A percentile compares a stretch with the other conserved stretches of the same genome.
Evolutionary conservation across 257 asterid genomes (phyloP).

Genomic region (Anisodus acutangulus): DNA sequence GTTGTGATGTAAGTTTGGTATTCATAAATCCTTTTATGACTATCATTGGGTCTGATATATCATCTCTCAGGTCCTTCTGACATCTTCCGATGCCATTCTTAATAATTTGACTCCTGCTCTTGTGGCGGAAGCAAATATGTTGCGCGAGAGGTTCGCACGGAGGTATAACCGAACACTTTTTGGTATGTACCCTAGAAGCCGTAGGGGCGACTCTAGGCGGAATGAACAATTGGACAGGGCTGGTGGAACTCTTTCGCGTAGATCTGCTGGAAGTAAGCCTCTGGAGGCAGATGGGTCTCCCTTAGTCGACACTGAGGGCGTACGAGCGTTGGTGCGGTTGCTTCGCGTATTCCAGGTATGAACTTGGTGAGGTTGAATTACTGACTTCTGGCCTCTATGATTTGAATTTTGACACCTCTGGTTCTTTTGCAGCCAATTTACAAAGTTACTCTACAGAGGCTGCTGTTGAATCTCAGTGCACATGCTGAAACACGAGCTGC

Average conservation of each 20-base stretch:
- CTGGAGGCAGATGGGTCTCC: constrained; percentile 94
- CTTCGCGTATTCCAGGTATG: constrained; percentile 93
- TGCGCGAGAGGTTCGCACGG: constrained; percentile 95
- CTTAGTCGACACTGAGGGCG: constrained; percentile 81
- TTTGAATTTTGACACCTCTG: constrained; percentile 34
- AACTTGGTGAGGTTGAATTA: constrained; percentile 31
- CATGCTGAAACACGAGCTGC: constrained; percentile 79
- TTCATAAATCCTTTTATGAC: background rate
- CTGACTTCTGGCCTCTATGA: constrained; percentile 25
- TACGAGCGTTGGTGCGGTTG: constrained; percentile 86
- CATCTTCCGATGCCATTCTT: constrained; percentile 96
- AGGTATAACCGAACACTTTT: constrained; percentile 82
- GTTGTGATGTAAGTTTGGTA: background rate
- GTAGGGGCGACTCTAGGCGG: constrained; percentile 94
- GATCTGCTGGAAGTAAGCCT: constrained; percentile 72
- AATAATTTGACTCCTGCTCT: constrained; percentile 95
- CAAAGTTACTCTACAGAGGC: constrained; percentile 76
- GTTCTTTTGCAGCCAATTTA: constrained; percentile 76
- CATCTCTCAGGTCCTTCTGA: constrained; percentile 75
- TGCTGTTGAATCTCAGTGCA: constrained; percentile 85
- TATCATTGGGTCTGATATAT: background rate
- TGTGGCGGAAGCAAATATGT: constrained; percentile 94
- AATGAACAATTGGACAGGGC: constrained; percentile 74
- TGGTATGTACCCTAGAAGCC: constrained; percentile 84
- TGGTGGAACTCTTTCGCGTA: constrained; percentile 76